These are phyloP conservation scores for Thielaviopsis ethacetica DNA, from an alignment of 2,329 filamentous ascomycete genomes.

Conservation along the genomic window DNA sequence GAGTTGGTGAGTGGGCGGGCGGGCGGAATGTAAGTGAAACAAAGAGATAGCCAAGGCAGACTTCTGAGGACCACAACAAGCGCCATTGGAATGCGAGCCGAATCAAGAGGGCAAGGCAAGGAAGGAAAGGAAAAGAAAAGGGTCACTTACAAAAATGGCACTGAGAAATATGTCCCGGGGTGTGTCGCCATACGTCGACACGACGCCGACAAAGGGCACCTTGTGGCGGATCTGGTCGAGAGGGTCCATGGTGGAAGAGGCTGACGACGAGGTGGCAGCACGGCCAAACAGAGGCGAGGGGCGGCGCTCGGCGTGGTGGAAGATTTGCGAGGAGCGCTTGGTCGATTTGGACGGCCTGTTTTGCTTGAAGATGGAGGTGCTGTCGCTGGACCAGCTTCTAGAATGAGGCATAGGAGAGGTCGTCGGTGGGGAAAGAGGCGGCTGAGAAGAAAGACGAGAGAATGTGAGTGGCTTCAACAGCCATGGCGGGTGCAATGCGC, in stretches of 20 bases:
- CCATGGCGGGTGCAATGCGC: slow-evolving; percentile 2
- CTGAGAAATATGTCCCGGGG: slow-evolving; percentile 7
- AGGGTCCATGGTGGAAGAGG: not conserved
- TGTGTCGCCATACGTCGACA: slow-evolving; percentile 8
- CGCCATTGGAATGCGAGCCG: not conserved
- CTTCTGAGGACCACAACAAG: not conserved
- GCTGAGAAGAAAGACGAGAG: not conserved
- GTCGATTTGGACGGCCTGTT: not conserved
- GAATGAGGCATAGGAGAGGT: slow-evolving; percentile 7
- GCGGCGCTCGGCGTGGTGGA: slow-evolving; percentile 2
- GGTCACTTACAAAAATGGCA: slow-evolving; percentile 9
- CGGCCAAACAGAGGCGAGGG: slow-evolving; percentile 1
- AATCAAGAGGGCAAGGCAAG: not conserved
- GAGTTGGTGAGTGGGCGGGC: not conserved
- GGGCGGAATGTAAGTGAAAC: not conserved
- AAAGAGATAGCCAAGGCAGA: not conserved
- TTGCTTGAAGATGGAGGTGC: not conserved
- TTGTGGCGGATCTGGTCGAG: slow-evolving; percentile 8
- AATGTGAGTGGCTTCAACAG: slow-evolving; percentile 1
- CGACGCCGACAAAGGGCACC: slow-evolving; percentile 9
- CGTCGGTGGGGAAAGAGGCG: not conserved
- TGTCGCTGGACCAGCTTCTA: slow-evolving; percentile 8
- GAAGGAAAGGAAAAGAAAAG: not conserved
- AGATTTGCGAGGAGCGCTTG: slow-evolving; percentile 5
- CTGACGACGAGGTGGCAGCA: not conserved